These are phyloP conservation scores for Solidago caesia DNA, from an alignment of 129 eudicot species.

Conservation along the genomic window DNA sequence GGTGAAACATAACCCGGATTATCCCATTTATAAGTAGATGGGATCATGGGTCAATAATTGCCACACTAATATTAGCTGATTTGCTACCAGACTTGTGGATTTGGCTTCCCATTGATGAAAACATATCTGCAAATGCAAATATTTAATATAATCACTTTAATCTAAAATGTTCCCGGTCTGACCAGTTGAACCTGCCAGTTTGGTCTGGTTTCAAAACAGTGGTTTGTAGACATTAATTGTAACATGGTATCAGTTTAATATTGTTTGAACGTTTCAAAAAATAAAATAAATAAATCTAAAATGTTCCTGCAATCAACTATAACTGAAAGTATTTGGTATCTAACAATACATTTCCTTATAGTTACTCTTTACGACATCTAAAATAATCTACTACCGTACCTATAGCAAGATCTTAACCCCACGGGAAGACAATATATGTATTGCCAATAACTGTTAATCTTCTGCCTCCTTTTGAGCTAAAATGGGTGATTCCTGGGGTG, in stretches of 20 bases:
- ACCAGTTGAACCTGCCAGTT: too few species aligned
- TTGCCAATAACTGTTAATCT: background rate
- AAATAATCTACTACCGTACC: background rate
- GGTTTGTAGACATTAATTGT: too few species aligned
- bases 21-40: background rate
- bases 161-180: background rate
- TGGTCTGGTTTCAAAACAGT: too few species aligned
- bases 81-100: background rate
- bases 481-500: background rate
- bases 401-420: background rate
- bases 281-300: too few species aligned
- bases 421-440: background rate
- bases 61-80: background rate
- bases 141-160: background rate
- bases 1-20: background rate
- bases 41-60: background rate
- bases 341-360: background rate
- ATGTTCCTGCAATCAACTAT: background rate
- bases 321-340: background rate
- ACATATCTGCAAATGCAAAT: background rate
- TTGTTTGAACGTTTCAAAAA: too few species aligned
- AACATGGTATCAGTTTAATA: too few species aligned
- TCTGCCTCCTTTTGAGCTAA: conserved; percentile 3
- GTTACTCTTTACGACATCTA: background rate
- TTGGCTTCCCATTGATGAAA: background rate